These are phyloP conservation scores for Byssothecium circinans DNA, from an alignment of 2,329 filamentous ascomycete species.

Conservation along the genomic window DNA sequence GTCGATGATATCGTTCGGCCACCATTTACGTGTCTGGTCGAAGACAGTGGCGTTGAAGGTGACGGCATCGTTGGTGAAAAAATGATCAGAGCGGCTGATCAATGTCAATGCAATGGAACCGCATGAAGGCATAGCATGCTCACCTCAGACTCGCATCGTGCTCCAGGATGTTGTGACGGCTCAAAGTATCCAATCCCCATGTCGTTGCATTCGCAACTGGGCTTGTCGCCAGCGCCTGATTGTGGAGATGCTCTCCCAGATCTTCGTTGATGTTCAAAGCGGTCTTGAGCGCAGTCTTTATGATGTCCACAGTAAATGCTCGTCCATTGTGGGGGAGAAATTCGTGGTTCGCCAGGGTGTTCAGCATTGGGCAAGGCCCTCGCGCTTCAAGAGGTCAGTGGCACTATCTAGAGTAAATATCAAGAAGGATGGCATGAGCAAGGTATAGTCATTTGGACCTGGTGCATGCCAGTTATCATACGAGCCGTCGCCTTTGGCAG, in stretches of 20 bases:
- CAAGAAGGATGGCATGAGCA: too few species aligned
- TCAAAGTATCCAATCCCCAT: slow-evolving; percentile 41
- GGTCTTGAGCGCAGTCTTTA: slow-evolving; percentile 40
- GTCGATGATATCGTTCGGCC: slow-evolving; percentile 45
- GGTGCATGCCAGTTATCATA: background rate
- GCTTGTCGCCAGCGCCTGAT: slow-evolving; percentile 38
- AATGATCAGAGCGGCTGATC: slow-evolving; percentile 51
- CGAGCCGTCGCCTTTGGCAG: background rate
- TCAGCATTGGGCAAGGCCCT: slow-evolving; percentile 28
- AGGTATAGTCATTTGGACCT: background rate
- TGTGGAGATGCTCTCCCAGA: slow-evolving; percentile 45
- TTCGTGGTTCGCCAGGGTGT: slow-evolving; percentile 29
- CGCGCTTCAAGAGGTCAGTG: slow-evolving; percentile 7
- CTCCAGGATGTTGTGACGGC: slow-evolving; percentile 50
- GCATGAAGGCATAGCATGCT: too few species aligned
- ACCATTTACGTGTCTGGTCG: slow-evolving; percentile 49
- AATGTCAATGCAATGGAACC: too few species aligned
- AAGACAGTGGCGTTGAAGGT: slow-evolving; percentile 56
- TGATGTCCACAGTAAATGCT: slow-evolving; percentile 30
- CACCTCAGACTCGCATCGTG: slow-evolving; percentile 53
- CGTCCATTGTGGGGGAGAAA: slow-evolving; percentile 30
- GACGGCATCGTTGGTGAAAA: slow-evolving; percentile 47
- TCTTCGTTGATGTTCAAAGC: slow-evolving; percentile 48
- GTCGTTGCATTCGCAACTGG: slow-evolving; percentile 14
- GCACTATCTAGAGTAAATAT: too few species aligned